These are phyloP conservation scores for Geotrichum klebahnii DNA, from an alignment of 1,139 yeast species.

Conservation along the genomic window DNA sequence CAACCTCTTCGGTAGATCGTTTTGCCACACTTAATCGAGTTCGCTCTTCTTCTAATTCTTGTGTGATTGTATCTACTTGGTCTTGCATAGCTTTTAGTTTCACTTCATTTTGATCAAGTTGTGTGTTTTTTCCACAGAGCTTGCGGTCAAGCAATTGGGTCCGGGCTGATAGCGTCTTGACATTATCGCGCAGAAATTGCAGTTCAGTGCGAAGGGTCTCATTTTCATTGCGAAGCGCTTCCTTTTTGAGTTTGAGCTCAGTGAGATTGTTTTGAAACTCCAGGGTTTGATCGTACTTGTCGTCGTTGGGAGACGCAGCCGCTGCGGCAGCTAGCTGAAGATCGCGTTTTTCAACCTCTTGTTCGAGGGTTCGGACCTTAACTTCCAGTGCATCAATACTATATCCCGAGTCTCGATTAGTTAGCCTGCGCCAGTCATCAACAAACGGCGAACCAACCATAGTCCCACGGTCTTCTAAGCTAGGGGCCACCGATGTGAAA, in stretches of 20 bases:
- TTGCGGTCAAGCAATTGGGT: constrained; percentile 9
- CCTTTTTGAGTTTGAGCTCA: constrained; percentile 13
- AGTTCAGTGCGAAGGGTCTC: constrained; percentile 3
- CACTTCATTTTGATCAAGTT: neutral
- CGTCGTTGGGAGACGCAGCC: neutral
- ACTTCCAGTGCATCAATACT: constrained; percentile 4
- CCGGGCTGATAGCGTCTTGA: neutral
- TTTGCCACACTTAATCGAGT: neutral
- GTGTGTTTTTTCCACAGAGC: constrained; percentile 4
- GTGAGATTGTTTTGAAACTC: constrained; percentile 13
- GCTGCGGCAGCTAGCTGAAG: constrained; percentile 8
- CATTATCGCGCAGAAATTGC: neutral
- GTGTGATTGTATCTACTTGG: neutral
- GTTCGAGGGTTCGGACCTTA: constrained; percentile 5
- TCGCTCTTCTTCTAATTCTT: constrained; percentile 7
- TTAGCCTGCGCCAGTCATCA: constrained; percentile 10
- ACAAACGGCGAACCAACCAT: constrained; percentile 9
- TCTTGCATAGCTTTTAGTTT: constrained; percentile 1
- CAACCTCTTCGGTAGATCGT: constrained; percentile 7
- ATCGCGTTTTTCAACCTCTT: constrained; percentile 9
- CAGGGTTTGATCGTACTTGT: neutral
- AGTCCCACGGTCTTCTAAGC: constrained; percentile 12
- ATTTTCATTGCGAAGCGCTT: constrained; percentile 15
- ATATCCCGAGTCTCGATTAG: neutral
- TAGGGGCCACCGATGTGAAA: constrained; percentile 1